These are phyloP conservation scores for Aphanoascus verrucosus DNA, from an alignment of 2,329 filamentous ascomycete species.

Conservation along the genomic window DNA sequence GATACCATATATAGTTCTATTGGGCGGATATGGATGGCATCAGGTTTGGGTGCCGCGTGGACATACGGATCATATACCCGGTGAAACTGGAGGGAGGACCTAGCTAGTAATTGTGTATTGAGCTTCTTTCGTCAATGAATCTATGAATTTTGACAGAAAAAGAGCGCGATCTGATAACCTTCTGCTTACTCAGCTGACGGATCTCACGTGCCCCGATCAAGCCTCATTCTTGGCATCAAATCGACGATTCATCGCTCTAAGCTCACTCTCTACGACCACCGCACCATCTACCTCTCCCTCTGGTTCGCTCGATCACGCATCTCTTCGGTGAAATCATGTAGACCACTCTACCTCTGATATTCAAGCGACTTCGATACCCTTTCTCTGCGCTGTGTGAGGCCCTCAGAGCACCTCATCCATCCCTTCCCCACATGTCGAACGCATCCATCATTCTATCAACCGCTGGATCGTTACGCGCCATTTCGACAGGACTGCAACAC, in stretches of 20 bases:
- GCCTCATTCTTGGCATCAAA: constrained; percentile 28
- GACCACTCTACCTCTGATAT: background rate
- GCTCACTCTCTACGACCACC: background rate
- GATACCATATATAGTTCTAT: background rate
- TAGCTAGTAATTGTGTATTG: background rate
- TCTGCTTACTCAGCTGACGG: constrained; percentile 10
- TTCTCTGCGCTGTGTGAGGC: background rate
- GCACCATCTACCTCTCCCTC: background rate
- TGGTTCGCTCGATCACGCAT: background rate
- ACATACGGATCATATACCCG: background rate
- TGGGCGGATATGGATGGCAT: background rate
- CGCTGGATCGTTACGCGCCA: background rate
- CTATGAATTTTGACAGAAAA: background rate
- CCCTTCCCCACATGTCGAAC: constrained; percentile 15
- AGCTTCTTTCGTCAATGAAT: background rate
- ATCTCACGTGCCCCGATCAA: constrained; percentile 24
- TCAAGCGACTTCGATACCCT: background rate
- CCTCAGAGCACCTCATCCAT: background rate
- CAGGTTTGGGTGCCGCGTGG: background rate
- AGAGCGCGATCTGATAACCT: background rate
- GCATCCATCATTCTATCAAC: constrained; percentile 2
- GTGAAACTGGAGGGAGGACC: background rate
- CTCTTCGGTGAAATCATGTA: background rate
- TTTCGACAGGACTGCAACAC: background rate
- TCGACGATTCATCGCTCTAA: constrained; percentile 3